Percentiles rank a stretch among this genome's conserved stretches.
These are phyloP conservation scores for Allantophomopsis cytisporea DNA, from an alignment of 2,329 filamentous ascomycete genomes.

Conservation along the genomic window DNA sequence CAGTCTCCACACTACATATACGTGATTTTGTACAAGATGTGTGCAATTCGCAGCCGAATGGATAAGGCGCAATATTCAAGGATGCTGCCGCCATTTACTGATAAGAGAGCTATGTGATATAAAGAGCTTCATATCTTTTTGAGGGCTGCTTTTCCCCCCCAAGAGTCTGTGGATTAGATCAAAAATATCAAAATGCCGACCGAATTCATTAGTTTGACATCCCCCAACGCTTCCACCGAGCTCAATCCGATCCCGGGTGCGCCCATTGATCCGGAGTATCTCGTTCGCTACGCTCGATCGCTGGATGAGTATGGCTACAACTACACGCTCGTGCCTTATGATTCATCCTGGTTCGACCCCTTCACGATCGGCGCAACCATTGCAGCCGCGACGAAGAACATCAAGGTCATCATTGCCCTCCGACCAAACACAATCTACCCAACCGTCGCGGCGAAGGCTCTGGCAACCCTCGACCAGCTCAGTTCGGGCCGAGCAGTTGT, in stretches of 20 bases:
- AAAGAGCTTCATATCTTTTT: too few species aligned
- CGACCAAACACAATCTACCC: constrained; percentile 48
- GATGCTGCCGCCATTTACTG: too few species aligned
- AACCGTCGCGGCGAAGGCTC: constrained; percentile 46
- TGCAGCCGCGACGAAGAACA: constrained; percentile 38
- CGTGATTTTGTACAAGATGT: too few species aligned
- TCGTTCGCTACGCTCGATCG: constrained; percentile 39
- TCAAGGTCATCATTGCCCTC: constrained; percentile 47
- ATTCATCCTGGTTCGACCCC: constrained; percentile 38
- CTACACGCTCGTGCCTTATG: constrained; percentile 47
- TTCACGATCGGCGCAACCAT: constrained; percentile 47
- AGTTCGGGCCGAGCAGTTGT: constrained; percentile 42
- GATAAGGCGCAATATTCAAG: too few species aligned
- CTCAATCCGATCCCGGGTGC: constrained; percentile 26
- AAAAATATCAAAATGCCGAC: too few species aligned
- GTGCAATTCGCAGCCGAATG: too few species aligned
- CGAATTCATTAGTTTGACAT: too few species aligned
- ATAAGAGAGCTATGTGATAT: too few species aligned
- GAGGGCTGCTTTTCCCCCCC: too few species aligned
- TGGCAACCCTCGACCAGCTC: constrained; percentile 47
- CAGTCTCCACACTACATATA: too few species aligned
- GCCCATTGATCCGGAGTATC: constrained; percentile 37
- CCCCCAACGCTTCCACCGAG: too few species aligned
- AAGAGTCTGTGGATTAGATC: too few species aligned
- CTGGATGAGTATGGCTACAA: constrained; percentile 48